Evolutionary conservation across 495 filamentous ascomycete species (phyloP).

Genomic region (Oidiodendron maius): DNA sequence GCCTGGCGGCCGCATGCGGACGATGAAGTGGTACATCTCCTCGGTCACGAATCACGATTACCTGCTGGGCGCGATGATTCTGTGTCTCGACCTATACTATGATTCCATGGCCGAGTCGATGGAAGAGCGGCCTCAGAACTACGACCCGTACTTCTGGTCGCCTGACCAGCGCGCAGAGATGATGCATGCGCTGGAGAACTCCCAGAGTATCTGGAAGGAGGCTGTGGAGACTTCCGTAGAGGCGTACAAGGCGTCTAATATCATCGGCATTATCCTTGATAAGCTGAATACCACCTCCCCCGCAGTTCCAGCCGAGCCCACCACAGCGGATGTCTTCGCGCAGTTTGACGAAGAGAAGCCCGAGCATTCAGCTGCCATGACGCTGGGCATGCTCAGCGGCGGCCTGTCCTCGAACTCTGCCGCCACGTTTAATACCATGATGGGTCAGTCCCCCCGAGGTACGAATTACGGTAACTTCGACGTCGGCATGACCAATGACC

Average conservation of each 20-base stretch:
- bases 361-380: conserved; percentile 73
- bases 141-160: conserved; percentile 60
- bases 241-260: conserved; percentile 75
- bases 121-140: conserved; percentile 27
- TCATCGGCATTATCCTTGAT: conserved; percentile 71
- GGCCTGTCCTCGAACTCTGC: conserved; percentile 58
- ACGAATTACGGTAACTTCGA: conserved; percentile 18
- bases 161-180: conserved; percentile 69
- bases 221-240: conserved; percentile 75
- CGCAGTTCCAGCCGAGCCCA: conserved; percentile 19
- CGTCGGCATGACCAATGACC: conserved; percentile 16
- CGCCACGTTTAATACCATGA: conserved; percentile 15
- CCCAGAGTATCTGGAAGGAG: conserved; percentile 71
- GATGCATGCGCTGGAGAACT: conserved; percentile 64
- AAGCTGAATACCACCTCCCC: conserved; percentile 42
- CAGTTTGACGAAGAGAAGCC: conserved; percentile 32
- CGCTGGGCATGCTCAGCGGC: conserved; percentile 68
- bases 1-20: conserved; percentile 63
- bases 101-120: conserved; percentile 25
- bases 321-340: conserved; percentile 18
- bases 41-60: conserved; percentile 79
- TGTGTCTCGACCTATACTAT: conserved; percentile 69
- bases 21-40: conserved; percentile 66
- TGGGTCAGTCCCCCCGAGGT: conserved; percentile 17
- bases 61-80: conserved; percentile 81